phyloP scores from a whole-genome alignment of 805 yeast genomes.

The Kluyveromyces nonfermentans region DNA sequence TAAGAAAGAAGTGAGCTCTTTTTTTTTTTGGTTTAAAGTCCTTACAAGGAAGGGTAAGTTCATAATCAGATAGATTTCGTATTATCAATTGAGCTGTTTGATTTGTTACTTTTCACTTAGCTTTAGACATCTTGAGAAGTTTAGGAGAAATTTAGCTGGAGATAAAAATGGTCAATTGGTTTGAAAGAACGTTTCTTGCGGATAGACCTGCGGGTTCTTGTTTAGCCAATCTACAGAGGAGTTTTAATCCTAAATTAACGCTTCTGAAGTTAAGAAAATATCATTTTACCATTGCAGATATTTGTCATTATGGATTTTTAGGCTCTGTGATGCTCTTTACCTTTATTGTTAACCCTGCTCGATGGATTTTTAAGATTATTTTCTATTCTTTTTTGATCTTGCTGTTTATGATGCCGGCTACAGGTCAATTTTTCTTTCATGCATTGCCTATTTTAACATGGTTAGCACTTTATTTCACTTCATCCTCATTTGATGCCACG shows the following conservation, averaged over 20 bases:
- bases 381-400: conserved; percentile 33
- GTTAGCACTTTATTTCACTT: conserved; percentile 73
- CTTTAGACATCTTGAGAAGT: conserved; percentile 1
- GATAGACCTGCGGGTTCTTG: conserved; percentile 42
- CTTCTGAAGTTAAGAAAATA: conserved; percentile 35
- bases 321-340: conserved; percentile 48
- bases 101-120: neutral
- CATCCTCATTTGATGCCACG: conserved; percentile 59
- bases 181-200: conserved; percentile 43
- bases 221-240: conserved; percentile 42
- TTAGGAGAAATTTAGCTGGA: neutral
- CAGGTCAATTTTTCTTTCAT: conserved; percentile 74
- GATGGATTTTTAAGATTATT: conserved; percentile 31
- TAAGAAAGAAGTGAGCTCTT: neutral
- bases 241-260: conserved; percentile 36
- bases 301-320: conserved; percentile 42
- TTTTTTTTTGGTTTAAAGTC: neutral
- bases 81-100: neutral
- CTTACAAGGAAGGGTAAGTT: neutral
- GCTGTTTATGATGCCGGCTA: conserved; percentile 57
- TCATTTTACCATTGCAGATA: conserved; percentile 39
- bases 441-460: conserved; percentile 80
- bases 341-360: conserved; percentile 47
- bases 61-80: neutral
- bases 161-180: conserved; percentile 24